Conservation (phyloP, 768 basidiomycete species). For the Boletus fagicola region DNA sequence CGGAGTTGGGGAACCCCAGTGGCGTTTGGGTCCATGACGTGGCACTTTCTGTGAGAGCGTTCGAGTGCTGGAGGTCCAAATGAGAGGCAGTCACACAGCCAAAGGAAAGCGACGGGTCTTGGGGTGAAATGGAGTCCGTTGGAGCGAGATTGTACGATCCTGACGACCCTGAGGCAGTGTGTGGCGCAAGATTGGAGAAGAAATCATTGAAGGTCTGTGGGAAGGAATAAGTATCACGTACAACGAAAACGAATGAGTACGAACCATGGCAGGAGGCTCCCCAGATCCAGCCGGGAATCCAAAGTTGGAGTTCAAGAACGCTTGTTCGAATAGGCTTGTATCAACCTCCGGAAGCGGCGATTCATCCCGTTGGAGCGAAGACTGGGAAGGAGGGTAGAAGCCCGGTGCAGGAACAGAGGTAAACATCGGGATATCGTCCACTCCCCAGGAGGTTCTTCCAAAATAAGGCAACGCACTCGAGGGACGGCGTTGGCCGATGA, state of each 20-base stretch:
- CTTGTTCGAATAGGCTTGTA: conserved; percentile 46
- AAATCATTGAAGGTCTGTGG: conserved; percentile 24
- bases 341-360: conserved; percentile 50
- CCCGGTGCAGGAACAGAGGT: background rate
- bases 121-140: conserved; percentile 29
- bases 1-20: conserved; percentile 26
- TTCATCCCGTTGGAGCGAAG: conserved; percentile 41
- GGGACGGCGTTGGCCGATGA: conserved; percentile 47
- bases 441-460: conserved; percentile 29
- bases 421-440: conserved; percentile 28
- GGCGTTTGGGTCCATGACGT: conserved; percentile 12
- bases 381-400: conserved; percentile 15
- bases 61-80: conserved; percentile 7
- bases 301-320: conserved; percentile 36
- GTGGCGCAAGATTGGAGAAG: conserved; percentile 25
- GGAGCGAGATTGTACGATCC: conserved; percentile 21
- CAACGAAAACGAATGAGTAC: background rate
- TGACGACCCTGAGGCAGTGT: conserved; percentile 11
- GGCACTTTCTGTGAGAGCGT: conserved; percentile 1
- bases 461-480: conserved; percentile 46
- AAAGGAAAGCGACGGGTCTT: conserved; percentile 14
- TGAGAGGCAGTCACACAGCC: conserved; percentile 8
- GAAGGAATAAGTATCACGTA: background rate
- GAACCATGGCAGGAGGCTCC: conserved; percentile 17
- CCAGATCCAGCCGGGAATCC: conserved; percentile 18